Percentiles rank a stretch among this genome's conserved stretches.
Conservation (phyloP, 148 eudicot genomes). For the Rhododendron ferrugineum region DNA sequence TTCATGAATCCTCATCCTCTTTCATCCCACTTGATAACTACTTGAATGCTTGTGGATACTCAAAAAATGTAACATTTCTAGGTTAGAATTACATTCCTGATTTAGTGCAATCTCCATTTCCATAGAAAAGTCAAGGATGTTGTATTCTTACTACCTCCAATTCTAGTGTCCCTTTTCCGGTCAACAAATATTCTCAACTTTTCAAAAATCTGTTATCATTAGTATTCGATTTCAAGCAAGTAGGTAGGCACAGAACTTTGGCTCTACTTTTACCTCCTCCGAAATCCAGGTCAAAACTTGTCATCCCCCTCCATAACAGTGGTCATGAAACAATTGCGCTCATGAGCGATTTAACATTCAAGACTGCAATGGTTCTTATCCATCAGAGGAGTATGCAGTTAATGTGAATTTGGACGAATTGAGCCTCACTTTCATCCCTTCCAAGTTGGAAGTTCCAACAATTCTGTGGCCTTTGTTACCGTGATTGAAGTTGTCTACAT, state of each 20-base stretch:
- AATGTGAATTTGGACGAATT: slow-evolving; percentile 65
- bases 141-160: too few relatives aligned
- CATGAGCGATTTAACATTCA: slow-evolving; percentile 67
- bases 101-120: slow-evolving; percentile 49
- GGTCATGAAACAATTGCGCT: slow-evolving; percentile 72
- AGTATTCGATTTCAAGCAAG: slow-evolving; percentile 49
- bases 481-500: slow-evolving; percentile 88
- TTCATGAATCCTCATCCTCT: slow-evolving; percentile 35
- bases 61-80: slow-evolving; percentile 49
- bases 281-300: slow-evolving; percentile 37
- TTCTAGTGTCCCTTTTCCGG: slow-evolving; percentile 46
- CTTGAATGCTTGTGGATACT: slow-evolving; percentile 81
- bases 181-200: slow-evolving; percentile 63
- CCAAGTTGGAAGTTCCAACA: slow-evolving; percentile 23
- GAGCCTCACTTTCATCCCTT: slow-evolving; percentile 61
- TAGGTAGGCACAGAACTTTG: slow-evolving; percentile 94
- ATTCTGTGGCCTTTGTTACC: slow-evolving; percentile 78
- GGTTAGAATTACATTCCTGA: slow-evolving; percentile 73
- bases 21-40: slow-evolving; percentile 58
- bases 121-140: too few relatives aligned
- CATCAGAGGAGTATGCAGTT: slow-evolving; percentile 66
- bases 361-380: slow-evolving; percentile 51
- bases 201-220: slow-evolving; percentile 45
- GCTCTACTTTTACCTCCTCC: slow-evolving; percentile 73
- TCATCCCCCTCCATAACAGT: slow-evolving; percentile 58